Percentiles rank a stretch among this genome's conserved stretches.
These are phyloP conservation scores for Dryadomyces quercivorus DNA, from an alignment of 2,329 filamentous ascomycete species.

Conservation along the genomic window DNA sequence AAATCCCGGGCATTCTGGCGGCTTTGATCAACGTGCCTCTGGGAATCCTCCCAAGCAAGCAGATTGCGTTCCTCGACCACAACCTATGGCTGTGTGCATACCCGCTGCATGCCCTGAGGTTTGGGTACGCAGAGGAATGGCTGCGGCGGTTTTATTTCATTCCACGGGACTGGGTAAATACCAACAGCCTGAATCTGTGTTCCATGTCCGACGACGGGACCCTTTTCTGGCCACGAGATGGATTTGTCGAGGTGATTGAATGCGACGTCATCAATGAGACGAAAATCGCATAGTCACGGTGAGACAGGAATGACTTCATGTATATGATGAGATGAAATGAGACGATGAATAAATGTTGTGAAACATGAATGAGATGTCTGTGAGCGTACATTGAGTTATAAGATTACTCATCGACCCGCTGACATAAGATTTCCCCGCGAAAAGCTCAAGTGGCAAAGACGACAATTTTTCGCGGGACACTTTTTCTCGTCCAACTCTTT, in stretches of 20 bases:
- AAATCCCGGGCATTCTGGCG: neutral
- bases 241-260: neutral
- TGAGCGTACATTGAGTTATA: too few relatives aligned
- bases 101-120: neutral
- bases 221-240: neutral
- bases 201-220: neutral
- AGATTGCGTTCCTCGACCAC: neutral
- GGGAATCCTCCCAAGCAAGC: neutral
- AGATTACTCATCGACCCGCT: too few relatives aligned
- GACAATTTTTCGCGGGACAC: neutral
- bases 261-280: neutral
- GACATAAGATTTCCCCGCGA: neutral
- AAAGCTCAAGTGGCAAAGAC: neutral
- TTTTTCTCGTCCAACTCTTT: neutral
- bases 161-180: neutral
- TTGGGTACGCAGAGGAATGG: neutral
- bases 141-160: neutral
- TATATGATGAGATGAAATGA: too few relatives aligned
- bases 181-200: neutral
- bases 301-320: too few relatives aligned
- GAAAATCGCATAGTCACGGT: neutral
- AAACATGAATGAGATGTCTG: neutral
- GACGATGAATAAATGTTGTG: too few relatives aligned
- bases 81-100: neutral
- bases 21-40: neutral